phyloP scores from a whole-genome alignment of 1,284 basidiomycete genomes.

The Trametes pubescens region DNA sequence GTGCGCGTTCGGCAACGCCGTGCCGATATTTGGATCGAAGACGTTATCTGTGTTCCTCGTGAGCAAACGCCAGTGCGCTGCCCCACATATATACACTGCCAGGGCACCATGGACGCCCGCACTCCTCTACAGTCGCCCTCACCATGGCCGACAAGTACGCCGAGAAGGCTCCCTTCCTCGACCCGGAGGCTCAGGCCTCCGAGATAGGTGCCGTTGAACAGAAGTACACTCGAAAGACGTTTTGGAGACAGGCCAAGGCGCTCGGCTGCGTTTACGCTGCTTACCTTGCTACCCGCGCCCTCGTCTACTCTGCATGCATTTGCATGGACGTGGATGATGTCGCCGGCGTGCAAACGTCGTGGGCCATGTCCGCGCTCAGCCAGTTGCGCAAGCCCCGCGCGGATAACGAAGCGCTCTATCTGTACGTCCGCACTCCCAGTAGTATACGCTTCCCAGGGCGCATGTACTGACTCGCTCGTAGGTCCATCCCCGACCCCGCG shows the following conservation, averaged over 20 bases:
- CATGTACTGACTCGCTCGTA: constrained; percentile 34
- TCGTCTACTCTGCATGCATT: neutral
- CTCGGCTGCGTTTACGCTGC: neutral
- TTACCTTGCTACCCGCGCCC: neutral
- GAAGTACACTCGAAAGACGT: neutral
- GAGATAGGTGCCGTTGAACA: neutral
- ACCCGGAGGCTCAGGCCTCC: constrained; percentile 14
- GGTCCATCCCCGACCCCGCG: constrained; percentile 63
- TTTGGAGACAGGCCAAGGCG: neutral
- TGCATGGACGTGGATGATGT: neutral
- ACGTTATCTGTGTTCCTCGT: constrained; percentile 4
- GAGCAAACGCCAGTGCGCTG: neutral
- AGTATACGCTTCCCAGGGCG: neutral
- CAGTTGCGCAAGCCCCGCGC: constrained; percentile 2
- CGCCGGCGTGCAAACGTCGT: constrained; percentile 13
- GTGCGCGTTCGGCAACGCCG: neutral
- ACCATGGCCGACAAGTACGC: constrained; percentile 15
- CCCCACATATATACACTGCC: neutral
- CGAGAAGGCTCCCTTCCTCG: constrained; percentile 14
- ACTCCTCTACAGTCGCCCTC: neutral
- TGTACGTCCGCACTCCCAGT: constrained; percentile 34
- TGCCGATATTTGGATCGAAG: neutral
- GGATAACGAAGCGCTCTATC: constrained; percentile 36
- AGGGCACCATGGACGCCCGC: neutral
- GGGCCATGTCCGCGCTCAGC: constrained; percentile 25